Base-by-base conservation (phyloP, 129 eudicot genomes). In the Flaveria linearis region DNA sequence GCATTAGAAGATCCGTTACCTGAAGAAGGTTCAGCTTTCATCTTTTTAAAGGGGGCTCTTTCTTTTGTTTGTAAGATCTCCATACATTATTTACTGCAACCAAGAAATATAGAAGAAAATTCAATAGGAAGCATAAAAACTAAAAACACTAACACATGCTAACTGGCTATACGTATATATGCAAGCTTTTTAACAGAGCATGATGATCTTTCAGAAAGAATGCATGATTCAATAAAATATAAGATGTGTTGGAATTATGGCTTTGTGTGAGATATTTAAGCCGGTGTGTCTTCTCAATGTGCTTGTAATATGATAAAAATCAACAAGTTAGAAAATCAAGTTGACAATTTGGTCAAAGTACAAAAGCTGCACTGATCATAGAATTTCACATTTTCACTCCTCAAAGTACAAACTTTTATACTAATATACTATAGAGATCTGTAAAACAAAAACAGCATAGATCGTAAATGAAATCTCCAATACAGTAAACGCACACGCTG, bases 21-120 rank as follows among this genome's bases (percentile, higher is more conserved):
- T 91, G 92, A 72, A 76, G 87, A 82, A 52, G 94, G 79, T 69
- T 91, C 99, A 61, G 87, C 73, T 84, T 86, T 89, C 81, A 82
- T 74, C 86, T 91, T 95, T 72, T 91, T 88, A 53, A 78, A 78
- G 90, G 97, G 73, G 96, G 92, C 70, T 92, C 98, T 84, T 87
- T 88, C 83, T 87, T 89, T 73, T 91, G 83, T 79, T 91, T 94
- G 77, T 76, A 87, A 66, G 84, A 61, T 77, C 79, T 91, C 97
- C 96, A 83, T 65, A 79, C 78, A 87, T 76, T 91, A 84, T 83
- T 91, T 55, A 83, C 98, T 94, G 86, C 60, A 77, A 72, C 71
- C 50, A 71, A 71, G 17, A 23, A 69, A 80, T n/a, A 41, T 22
- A 25, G 61, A 71, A 71, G 45, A 50, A 65, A 71, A 7, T 11